Conservation (phyloP, 148 eudicot species). For the Euryodendron excelsum region DNA sequence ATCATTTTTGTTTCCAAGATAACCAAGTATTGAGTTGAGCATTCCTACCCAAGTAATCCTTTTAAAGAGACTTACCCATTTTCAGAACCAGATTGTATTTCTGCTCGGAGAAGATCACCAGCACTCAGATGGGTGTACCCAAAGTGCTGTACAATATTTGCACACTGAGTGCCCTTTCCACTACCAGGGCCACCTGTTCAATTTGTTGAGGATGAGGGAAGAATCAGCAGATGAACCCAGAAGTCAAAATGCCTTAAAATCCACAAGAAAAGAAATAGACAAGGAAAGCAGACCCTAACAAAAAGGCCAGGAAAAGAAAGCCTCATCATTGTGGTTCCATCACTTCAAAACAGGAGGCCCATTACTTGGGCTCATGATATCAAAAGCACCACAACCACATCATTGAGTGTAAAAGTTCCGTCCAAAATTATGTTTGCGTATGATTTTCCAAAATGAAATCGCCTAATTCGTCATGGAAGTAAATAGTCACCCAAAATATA, state of each 20-base stretch:
- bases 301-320: background rate
- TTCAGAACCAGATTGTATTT: slow-evolving; percentile 56
- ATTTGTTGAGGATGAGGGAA: slow-evolving; percentile 3
- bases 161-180: slow-evolving; percentile 62
- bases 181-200: slow-evolving; percentile 63
- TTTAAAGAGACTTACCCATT: slow-evolving; percentile 40
- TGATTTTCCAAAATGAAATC: background rate
- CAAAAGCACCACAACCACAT: background rate
- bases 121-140: slow-evolving; percentile 61
- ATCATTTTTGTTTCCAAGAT: too few species aligned
- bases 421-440: background rate
- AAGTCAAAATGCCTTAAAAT: background rate
- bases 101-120: slow-evolving; percentile 59
- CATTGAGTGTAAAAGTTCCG: background rate
- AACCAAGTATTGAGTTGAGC: too few species aligned
- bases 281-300: background rate
- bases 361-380: background rate
- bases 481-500: background rate
- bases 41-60: background rate
- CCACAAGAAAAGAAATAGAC: background rate
- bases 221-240: background rate
- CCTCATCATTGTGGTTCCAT: background rate
- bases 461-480: background rate
- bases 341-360: background rate
- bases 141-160: slow-evolving; percentile 49